These are phyloP conservation scores for Nepenthes gracilis DNA, from an alignment of 148 eudicot species.

Conservation along the genomic window DNA sequence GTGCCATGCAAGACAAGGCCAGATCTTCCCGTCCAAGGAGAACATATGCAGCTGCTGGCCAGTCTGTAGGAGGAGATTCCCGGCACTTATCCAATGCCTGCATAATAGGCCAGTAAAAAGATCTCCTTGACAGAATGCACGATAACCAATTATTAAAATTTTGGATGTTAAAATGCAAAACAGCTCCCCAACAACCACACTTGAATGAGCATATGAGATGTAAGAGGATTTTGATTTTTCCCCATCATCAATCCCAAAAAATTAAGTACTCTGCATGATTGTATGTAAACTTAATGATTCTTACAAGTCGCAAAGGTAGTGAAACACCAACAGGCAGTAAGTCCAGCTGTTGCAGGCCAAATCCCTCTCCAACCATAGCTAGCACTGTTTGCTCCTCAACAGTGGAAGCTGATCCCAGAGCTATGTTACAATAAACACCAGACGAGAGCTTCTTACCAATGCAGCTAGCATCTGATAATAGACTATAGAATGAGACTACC, in stretches of 20 bases:
- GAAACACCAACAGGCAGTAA: conserved; percentile 88
- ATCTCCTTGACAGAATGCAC: background rate
- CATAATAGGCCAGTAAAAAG: conserved; percentile 1
- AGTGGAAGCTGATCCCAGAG: conserved; percentile 55
- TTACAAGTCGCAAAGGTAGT: conserved; percentile 92
- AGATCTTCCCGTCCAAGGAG: conserved; percentile 98
- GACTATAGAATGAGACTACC: conserved; percentile 75
- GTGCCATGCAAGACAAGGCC: conserved; percentile 52
- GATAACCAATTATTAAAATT: background rate
- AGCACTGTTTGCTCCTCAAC: conserved; percentile 66
- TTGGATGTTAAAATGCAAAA: background rate
- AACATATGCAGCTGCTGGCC: conserved; percentile 98
- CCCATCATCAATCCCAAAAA: no score
- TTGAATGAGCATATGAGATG: background rate
- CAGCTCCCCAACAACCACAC: background rate
- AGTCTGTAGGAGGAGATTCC: conserved; percentile 89
- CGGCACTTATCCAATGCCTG: conserved; percentile 92
- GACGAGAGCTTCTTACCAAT: conserved; percentile 54
- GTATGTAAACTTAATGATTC: conserved; percentile 7
- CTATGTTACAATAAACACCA: conserved; percentile 71
- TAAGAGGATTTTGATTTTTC: background rate
- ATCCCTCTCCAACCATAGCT: conserved; percentile 94
- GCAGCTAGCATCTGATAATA: conserved; percentile 59
- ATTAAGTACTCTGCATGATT: no score
- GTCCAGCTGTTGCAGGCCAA: conserved; percentile 93